Base-by-base conservation (phyloP, 2,329 filamentous ascomycete genomes). In the Talaromyces amestolkiae region DNA sequence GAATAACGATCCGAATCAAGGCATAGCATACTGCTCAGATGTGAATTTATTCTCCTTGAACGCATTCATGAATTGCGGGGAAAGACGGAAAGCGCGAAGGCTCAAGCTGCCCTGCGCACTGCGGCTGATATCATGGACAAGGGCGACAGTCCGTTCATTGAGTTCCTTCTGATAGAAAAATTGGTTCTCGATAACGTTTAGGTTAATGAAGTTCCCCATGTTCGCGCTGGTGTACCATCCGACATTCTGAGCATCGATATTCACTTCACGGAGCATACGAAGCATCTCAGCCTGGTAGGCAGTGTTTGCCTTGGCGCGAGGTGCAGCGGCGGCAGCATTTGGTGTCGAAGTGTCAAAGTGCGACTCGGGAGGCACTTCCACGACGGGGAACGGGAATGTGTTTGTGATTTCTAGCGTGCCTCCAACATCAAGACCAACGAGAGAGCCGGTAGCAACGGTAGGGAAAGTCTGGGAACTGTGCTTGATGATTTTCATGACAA, bases 141-240 rank as follows among this genome's bases (percentile, higher is more conserved):
- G 85, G 58, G 92, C 92, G 53, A 97, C 88, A 7, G 91, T 93
- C 79, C 87, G 85, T 80, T 95, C 92, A 78, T 97, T 96, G 73
- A 87, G 77, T 73, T 96, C 92, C 80, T 92, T 95, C 84, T 99
- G 95, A 84, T 97, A 98, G 83, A 93, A 91, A 82, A 89, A 93
- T 81, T 97, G 93, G 84, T 98, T 99, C 86, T 99, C 95, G 80
- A 99, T 91, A 77, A 97, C 93, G 84, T 90, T 91, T 76, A 91
- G 80, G 84, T 93, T 97, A 84, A 98, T 86, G 73, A 98, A 98
- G 85, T 97, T 98, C 80, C 95, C 95, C 91, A 99, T 96, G 79
- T 93, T 97, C 69, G 93, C 92, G 83, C 93, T 97, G 66, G 93
- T 97, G 83, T 99, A 99, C 93, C 93, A 99, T 74, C 95, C 95